Evolutionary conservation across 2,329 filamentous ascomycete species (phyloP).

Genomic region (Diaporthe citrichinensis): DNA sequence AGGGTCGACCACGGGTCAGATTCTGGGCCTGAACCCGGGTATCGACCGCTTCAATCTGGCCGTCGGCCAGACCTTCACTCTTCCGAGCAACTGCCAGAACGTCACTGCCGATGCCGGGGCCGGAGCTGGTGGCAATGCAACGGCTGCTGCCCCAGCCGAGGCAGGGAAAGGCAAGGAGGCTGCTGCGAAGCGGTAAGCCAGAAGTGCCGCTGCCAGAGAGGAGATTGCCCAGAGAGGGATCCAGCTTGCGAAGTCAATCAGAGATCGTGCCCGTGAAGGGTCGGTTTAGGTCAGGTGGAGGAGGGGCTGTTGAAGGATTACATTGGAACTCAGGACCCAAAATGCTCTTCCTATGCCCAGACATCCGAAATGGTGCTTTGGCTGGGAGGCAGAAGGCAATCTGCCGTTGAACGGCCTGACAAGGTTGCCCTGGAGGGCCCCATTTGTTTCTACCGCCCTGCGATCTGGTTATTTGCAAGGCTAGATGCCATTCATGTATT

Average conservation of each 20-base stretch:
- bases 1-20: slow-evolving; percentile 33
- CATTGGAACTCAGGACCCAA: neutral
- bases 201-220: neutral
- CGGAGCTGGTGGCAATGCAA: slow-evolving; percentile 1
- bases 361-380: neutral
- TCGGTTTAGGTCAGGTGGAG: neutral
- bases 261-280: neutral
- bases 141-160: slow-evolving; percentile 9
- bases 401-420: slow-evolving; percentile 16
- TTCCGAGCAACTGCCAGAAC: slow-evolving; percentile 35
- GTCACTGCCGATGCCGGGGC: slow-evolving; percentile 1
- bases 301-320: neutral
- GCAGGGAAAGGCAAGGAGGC: neutral
- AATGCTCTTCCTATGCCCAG: neutral
- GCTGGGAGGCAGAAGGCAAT: neutral
- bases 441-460: neutral
- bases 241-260: neutral
- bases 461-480: slow-evolving; percentile 1
- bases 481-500: slow-evolving; percentile 16
- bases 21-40: slow-evolving; percentile 29
- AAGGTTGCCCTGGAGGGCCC: neutral
- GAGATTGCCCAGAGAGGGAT: neutral
- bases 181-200: neutral
- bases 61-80: slow-evolving; percentile 33
- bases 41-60: slow-evolving; percentile 23